Conservation (phyloP, 352 stramenopile genomes). For the Phytophthora pseudosyringae region DNA sequence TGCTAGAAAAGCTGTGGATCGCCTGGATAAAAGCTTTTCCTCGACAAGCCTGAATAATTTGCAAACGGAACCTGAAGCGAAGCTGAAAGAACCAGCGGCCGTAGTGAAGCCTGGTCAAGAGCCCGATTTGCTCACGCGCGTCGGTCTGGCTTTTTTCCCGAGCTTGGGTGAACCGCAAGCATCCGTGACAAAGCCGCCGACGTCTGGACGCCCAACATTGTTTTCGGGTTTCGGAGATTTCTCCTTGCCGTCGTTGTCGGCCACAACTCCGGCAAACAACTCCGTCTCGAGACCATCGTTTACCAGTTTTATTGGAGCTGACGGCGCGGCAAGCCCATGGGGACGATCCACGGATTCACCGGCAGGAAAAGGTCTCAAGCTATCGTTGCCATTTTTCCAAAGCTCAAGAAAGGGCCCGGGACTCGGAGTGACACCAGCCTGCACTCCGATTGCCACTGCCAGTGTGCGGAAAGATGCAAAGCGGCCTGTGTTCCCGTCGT, state of each 20-base stretch:
- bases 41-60: neutral
- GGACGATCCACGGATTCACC: slow-evolving; percentile 20
- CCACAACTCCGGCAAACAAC: slow-evolving; percentile 28
- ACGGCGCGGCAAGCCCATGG: slow-evolving; percentile 4
- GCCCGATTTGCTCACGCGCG: slow-evolving; percentile 35
- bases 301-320: slow-evolving; percentile 33
- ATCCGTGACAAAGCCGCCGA: slow-evolving; percentile 28
- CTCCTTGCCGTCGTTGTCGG: slow-evolving; percentile 29
- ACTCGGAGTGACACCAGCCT: slow-evolving; percentile 63
- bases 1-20: slow-evolving; percentile 32
- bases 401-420: slow-evolving; percentile 65
- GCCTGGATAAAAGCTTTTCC: slow-evolving; percentile 32
- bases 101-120: slow-evolving; percentile 15
- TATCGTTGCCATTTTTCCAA: slow-evolving; percentile 75
- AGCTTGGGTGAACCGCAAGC: slow-evolving; percentile 20
- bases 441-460: slow-evolving; percentile 69
- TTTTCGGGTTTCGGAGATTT: slow-evolving; percentile 42
- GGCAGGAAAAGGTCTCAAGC: slow-evolving; percentile 37
- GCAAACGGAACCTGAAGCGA: slow-evolving; percentile 1
- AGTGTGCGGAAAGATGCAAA: slow-evolving; percentile 78
- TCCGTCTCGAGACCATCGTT: slow-evolving; percentile 33
- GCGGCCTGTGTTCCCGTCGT: slow-evolving; percentile 61
- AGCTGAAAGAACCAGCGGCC: neutral
- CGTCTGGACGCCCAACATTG: slow-evolving; percentile 19
- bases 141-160: slow-evolving; percentile 37